Evolutionary conservation across 2,329 filamentous ascomycete genomes (phyloP), one percentile per base, ranked within the genome.

Genomic region (Trichoderma gracile): DNA sequence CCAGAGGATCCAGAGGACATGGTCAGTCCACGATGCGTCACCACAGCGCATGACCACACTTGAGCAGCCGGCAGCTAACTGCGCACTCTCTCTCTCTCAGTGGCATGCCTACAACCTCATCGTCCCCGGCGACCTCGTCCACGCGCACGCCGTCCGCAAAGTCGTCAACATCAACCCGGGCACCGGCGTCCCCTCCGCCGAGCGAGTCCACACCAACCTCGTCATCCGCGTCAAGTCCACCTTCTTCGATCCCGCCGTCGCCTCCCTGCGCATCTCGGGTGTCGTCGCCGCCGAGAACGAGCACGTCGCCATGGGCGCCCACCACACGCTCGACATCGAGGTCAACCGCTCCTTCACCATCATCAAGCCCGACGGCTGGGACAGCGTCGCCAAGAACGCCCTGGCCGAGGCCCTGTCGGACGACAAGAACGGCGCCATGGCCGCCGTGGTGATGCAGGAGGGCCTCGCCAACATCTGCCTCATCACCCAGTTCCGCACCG

Each of bases 381-480:
- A 99, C 76, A 93, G 90, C 69, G 88, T 99, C 12, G 91, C 93
- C 3, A 80, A 89, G 54, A 88, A 91, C 65, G 89, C 91, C 52
- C 83, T 99, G 12, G 82, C 85, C 64, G 92, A 97, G 74, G 89
- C 93, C 0, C 83, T 94, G 15, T 88, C 91, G 70, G 87, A 91
- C 69, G 89, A 92, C 68, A 88, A 89, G 72, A 88, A 90, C 67
- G 93, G 92, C 1, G 90, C 94, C 67, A 84, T 96, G 19, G 92
- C 93, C 63, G 94, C 95, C 0, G 89, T 98, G 0, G 91, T 98
- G 25, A 94, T 99, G 90, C 91, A 96, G 71, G 94, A 98, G 72
- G 90, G 91, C 17, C 77, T 91, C 17, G 90, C 92, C 64, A 92
- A 93, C 75, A 90, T 95, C 68, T 94, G 91, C 75, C 82, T 93